These are phyloP conservation scores for Plantago major DNA, from an alignment of 257 asterid species.

Conservation along the genomic window DNA sequence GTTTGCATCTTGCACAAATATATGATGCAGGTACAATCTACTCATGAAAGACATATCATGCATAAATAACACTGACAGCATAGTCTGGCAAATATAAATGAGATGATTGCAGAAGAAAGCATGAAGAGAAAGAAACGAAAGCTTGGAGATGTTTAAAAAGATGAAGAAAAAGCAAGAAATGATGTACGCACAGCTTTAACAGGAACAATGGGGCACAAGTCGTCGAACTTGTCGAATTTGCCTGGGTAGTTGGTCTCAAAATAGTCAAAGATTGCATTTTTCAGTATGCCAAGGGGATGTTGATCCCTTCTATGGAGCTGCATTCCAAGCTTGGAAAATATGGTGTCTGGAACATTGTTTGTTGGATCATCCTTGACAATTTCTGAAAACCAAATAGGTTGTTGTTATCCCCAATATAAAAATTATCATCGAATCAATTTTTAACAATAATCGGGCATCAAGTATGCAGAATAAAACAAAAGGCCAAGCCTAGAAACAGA, in stretches of 20 bases:
- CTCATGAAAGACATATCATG: not conserved
- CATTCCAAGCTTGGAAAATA: conserved; percentile 86
- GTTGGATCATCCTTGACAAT: conserved; percentile 88
- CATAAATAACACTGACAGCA: not conserved
- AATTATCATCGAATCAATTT: no score
- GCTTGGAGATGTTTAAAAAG: not conserved
- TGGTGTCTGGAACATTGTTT: conserved; percentile 83
- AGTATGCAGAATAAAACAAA: not conserved
- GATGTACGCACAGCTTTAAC: conserved; percentile 50
- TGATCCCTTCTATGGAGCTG: conserved; percentile 90
- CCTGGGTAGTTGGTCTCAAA: conserved; percentile 70
- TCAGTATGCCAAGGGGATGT: conserved; percentile 88
- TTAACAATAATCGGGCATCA: no score
- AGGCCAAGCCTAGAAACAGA: not conserved
- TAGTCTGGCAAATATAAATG: conserved; percentile 7
- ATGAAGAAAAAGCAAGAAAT: not conserved
- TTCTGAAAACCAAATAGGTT: conserved; percentile 40
- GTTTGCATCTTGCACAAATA: not conserved
- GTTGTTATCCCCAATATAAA: no score
- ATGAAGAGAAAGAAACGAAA: not conserved
- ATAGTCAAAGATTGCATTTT: conserved; percentile 78
- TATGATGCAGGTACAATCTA: not conserved
- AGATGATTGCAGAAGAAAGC: not conserved
- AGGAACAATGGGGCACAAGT: conserved; percentile 74
- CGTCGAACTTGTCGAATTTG: conserved; percentile 73